Base-by-base conservation (phyloP, 2,329 filamentous ascomycete species). In the Aspergillus versicolor region DNA sequence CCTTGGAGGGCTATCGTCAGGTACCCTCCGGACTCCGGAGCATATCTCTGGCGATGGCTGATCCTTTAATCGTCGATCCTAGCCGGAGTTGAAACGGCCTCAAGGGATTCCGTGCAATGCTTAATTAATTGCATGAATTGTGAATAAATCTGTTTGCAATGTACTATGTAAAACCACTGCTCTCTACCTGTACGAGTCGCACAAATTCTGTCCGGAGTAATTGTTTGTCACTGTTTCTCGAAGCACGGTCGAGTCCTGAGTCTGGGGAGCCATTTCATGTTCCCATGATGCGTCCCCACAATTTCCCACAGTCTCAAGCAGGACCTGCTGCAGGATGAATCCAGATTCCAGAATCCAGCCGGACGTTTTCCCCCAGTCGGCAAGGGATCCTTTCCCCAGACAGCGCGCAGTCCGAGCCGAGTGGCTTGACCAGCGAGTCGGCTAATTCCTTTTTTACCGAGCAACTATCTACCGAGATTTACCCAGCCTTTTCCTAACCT, bases 361-460 rank as follows among this genome's bases (percentile, higher is more conserved):
- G 47, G 54, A 51, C 46, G 13, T 41, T 56, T 56, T 19, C 40
- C 54, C 37, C 34, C 17, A 52, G 45, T 48, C 48, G 54, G 54
- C 54, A 56, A 56, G 48, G 48, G 37, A 32, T 41, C 30, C 40
- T 49, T 50, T 40, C 52, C 44, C 52, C 22, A 52, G 38, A 21
- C 22, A 38, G 19, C 11, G 32, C 11, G 5, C 19, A n/a, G 27
- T 46, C 24, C 40, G 34, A 32, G 52, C 44, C 38, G 34, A 43
- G 43, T n/a, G 24, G 34, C 13, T 22, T 30, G 22, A 11, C 9
- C 22, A 41, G 48, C 37, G 27, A 38, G 30, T 52, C 51, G 51
- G 51, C n/a, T 47, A 47, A 53, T 53, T 41, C 22, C 9, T 8
- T 12, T 46, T 53, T 53, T 21, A 37, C 41, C 50, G 50, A 37